phyloP scores from a whole-genome alignment of 306 rosid genomes.

The Casuarina glauca region DNA sequence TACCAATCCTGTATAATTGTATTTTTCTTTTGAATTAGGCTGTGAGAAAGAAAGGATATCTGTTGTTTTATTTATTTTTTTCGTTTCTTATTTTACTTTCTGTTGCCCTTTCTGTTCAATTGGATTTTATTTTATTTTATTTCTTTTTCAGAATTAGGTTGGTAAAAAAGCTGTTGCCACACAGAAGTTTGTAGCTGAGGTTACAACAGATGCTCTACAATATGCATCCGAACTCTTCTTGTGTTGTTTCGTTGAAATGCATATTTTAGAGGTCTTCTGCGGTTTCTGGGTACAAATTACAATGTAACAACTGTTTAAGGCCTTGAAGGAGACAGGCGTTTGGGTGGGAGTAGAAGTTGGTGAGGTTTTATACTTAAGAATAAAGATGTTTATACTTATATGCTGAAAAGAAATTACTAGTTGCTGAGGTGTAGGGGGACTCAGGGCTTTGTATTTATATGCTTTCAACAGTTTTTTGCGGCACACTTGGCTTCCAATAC shows the following conservation, averaged over 20 bases:
- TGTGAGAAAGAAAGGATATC: too few relatives aligned
- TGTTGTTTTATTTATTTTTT: too few relatives aligned
- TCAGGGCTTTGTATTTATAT: background rate
- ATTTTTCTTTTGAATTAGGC: too few relatives aligned
- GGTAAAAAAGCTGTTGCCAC: slow-evolving; percentile 70
- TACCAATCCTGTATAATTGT: too few relatives aligned
- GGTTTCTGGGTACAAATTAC: background rate
- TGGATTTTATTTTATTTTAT: slow-evolving; percentile 6
- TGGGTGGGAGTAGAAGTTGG: slow-evolving; percentile 8
- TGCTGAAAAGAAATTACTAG: background rate
- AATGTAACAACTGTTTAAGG: slow-evolving; percentile 7
- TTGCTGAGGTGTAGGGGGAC: background rate
- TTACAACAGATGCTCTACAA: slow-evolving; percentile 75
- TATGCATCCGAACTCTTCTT: slow-evolving; percentile 31
- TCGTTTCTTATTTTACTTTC: background rate
- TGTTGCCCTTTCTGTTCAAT: background rate
- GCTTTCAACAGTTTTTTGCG: background rate
- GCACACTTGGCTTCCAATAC: background rate
- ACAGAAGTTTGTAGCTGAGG: slow-evolving; percentile 86
- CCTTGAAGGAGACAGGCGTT: background rate
- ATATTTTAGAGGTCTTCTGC: background rate
- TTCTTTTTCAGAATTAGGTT: slow-evolving; percentile 60
- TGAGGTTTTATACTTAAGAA: background rate
- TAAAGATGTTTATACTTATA: background rate
- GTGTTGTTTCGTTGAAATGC: background rate